Conservation (phyloP, 208 protist species). For the Wallacemonas collosoma region DNA sequence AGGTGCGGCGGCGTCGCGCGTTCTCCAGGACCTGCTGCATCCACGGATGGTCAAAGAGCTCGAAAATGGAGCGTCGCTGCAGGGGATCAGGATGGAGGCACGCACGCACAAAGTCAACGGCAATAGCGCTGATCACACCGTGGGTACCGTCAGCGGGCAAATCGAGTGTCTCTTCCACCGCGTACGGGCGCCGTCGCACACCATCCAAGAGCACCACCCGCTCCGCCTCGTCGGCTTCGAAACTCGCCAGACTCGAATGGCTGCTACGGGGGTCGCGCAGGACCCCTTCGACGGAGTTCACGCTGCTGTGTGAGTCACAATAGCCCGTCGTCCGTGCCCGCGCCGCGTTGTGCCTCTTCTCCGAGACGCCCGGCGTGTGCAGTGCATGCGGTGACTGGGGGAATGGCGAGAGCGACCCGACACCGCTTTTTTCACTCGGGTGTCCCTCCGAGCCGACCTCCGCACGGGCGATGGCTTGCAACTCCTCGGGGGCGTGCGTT, state of each 20-base stretch:
- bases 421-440: no score
- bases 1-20: background rate
- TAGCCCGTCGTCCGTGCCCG: background rate
- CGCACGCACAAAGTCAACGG: slow-evolving; percentile 61
- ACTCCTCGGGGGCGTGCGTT: background rate
- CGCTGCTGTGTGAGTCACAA: background rate
- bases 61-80: slow-evolving; percentile 49
- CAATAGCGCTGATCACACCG: slow-evolving; percentile 36
- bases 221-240: background rate
- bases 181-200: background rate
- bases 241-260: background rate
- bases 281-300: background rate
- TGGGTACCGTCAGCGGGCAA: background rate
- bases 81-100: slow-evolving; percentile 43
- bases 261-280: slow-evolving; percentile 4
- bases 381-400: no score
- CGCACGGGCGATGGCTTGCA: background rate
- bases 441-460: no score
- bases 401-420: no score
- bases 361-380: no score
- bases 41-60: slow-evolving; percentile 65
- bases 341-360: no score
- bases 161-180: slow-evolving; percentile 2
- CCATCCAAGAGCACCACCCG: background rate
- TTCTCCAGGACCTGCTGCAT: slow-evolving; percentile 25